A percentile compares a stretch with the other conserved stretches of the same genome.
phyloP scores from a whole-genome alignment of 306 rosid genomes.

The Trifolium subterraneum region DNA sequence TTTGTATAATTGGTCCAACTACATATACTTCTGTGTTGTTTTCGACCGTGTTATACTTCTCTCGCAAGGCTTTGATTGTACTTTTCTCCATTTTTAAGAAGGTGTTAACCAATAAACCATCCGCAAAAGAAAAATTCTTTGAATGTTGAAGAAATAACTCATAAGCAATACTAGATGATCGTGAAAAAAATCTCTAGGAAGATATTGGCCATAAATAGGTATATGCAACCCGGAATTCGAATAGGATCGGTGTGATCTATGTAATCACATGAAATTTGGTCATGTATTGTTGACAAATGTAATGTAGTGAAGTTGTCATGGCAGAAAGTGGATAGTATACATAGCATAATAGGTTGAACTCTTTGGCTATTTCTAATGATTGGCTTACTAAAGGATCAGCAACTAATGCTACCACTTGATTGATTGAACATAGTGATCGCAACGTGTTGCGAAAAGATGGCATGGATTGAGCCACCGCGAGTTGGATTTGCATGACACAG shows the following conservation, averaged over 20 bases:
- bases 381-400: background rate
- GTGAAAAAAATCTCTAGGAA: background rate
- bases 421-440: background rate
- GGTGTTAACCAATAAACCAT: background rate
- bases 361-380: background rate
- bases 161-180: background rate
- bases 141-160: background rate
- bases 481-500: background rate
- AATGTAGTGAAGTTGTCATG: background rate
- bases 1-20: background rate
- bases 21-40: background rate
- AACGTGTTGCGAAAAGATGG: background rate
- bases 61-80: background rate
- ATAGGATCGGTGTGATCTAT: background rate
- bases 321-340: background rate
- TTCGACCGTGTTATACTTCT: background rate
- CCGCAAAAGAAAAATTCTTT: background rate
- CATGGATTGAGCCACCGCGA: background rate
- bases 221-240: background rate
- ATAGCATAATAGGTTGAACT: background rate
- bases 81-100: background rate
- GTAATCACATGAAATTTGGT: background rate
- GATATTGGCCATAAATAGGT: background rate
- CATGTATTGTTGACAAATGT: background rate
- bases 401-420: background rate